Conservation (phyloP, 352 stramenopile genomes). For the Pythium pectinolyticum region DNA sequence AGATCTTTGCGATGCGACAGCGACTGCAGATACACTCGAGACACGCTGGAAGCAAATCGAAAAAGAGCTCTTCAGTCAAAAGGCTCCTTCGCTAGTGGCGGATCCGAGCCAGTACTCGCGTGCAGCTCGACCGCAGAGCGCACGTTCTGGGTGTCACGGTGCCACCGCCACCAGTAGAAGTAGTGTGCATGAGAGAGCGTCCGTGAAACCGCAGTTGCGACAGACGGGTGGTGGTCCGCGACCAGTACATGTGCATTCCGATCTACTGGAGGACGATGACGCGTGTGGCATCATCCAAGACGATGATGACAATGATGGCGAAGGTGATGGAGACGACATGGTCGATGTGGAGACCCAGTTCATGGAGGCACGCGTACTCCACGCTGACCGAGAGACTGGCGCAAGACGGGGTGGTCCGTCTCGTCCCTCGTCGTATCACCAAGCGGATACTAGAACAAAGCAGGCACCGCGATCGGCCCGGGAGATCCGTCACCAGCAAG, state of each 20-base stretch:
- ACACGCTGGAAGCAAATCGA: constrained; percentile 23
- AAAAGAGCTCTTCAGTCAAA: constrained; percentile 15
- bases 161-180: too few species aligned
- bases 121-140: constrained; percentile 43
- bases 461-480: background rate
- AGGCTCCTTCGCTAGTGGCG: background rate
- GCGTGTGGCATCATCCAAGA: constrained; percentile 46
- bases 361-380: background rate
- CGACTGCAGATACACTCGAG: constrained; percentile 3
- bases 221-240: too few species aligned
- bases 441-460: background rate
- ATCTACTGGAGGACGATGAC: constrained; percentile 34
- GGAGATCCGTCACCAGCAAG: background rate
- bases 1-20: background rate
- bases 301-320: constrained; percentile 37
- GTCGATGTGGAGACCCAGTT: constrained; percentile 7
- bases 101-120: background rate
- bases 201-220: background rate
- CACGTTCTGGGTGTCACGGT: constrained; percentile 8
- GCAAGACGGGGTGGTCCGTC: background rate
- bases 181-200: background rate
- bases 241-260: background rate
- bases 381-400: background rate
- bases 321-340: too few species aligned
- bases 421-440: background rate